Percentiles rank a stretch among this genome's conserved stretches.
These are phyloP conservation scores for Beauveria scarabaeidicola DNA, from an alignment of 2,329 filamentous ascomycete genomes.

Conservation along the genomic window DNA sequence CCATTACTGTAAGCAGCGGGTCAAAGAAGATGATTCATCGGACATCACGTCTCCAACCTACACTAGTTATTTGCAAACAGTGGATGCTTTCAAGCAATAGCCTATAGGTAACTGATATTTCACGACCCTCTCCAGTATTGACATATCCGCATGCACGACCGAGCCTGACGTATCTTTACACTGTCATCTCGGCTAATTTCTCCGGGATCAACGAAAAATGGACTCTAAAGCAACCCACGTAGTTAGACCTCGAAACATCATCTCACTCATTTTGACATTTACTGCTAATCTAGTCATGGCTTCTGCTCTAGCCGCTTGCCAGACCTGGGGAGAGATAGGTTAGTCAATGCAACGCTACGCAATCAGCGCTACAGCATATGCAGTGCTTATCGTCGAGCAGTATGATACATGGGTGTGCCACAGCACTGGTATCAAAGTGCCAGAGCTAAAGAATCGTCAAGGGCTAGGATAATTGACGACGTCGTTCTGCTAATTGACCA, in stretches of 20 bases:
- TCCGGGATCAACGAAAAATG: too few species aligned
- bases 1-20: neutral
- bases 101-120: too few species aligned
- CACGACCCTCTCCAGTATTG: neutral
- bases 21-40: conserved; percentile 2
- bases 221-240: too few species aligned
- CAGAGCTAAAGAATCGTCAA: neutral
- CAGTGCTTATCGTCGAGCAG: conserved; percentile 1
- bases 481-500: too few species aligned
- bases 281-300: too few species aligned
- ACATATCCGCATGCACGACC: neutral
- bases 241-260: too few species aligned
- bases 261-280: too few species aligned
- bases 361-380: conserved; percentile 4
- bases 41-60: neutral
- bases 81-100: neutral
- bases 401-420: neutral
- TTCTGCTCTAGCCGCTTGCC: too few species aligned
- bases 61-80: neutral
- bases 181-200: neutral
- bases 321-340: too few species aligned
- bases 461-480: too few species aligned
- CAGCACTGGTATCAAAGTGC: neutral
- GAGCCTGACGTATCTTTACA: neutral
- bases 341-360: neutral